Conservation (phyloP, 148 eudicot species). For the Vaccinium myrtillus region DNA sequence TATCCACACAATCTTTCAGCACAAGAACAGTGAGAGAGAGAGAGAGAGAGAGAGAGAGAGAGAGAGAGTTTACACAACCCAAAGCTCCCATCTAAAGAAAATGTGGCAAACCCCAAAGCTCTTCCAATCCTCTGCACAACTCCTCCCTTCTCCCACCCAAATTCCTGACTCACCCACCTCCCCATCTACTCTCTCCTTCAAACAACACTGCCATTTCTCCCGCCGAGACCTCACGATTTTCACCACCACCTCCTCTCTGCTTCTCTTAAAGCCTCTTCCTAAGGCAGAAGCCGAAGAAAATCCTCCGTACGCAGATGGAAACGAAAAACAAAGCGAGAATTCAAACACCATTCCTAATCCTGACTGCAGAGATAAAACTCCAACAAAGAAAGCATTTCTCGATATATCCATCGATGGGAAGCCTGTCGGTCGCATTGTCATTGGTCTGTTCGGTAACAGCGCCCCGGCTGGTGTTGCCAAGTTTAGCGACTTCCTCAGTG, state of each 20-base stretch:
- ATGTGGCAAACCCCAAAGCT: constrained; percentile 49
- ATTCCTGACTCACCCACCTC: constrained; percentile 21
- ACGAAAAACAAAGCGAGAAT: constrained; percentile 9
- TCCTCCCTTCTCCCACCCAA: constrained; percentile 20
- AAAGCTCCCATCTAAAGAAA: neutral
- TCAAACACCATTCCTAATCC: constrained; percentile 6
- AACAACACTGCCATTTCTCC: constrained; percentile 40
- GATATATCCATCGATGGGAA: constrained; percentile 70
- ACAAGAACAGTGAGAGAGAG: neutral
- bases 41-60: neutral
- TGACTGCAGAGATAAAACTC: constrained; percentile 18
- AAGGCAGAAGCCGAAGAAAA: constrained; percentile 45
- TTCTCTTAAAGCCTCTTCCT: constrained; percentile 43
- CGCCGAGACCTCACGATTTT: constrained; percentile 58
- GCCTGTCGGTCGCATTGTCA: constrained; percentile 58
- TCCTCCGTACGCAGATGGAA: neutral
- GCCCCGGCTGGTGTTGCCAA: constrained; percentile 55
- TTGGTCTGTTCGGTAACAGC: constrained; percentile 44
- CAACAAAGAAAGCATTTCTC: constrained; percentile 60
- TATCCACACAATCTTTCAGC: constrained; percentile 18
- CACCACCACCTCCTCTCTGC: constrained; percentile 43
- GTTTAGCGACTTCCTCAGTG: constrained; percentile 59
- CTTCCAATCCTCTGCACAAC: constrained; percentile 31
- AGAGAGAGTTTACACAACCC: neutral
- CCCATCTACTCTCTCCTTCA: constrained; percentile 23